phyloP scores from a whole-genome alignment of 2,329 filamentous ascomycete genomes.

The Aureobasidium musti region DNA sequence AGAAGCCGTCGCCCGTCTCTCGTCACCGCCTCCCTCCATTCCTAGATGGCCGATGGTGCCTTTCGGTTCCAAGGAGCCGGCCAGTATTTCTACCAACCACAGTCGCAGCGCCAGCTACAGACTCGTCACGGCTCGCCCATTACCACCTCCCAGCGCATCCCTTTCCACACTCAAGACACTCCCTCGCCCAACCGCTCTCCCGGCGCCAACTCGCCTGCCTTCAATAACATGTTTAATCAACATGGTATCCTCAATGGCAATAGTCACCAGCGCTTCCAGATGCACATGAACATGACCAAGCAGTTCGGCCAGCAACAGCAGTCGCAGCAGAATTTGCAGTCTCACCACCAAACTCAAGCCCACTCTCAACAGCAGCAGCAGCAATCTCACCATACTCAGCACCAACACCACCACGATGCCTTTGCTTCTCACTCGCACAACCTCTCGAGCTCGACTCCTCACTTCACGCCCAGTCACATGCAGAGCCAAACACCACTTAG shows the following conservation, averaged over 20 bases:
- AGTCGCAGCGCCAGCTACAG: conserved; percentile 50
- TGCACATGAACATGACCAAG: conserved; percentile 66
- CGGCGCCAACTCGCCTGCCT: conserved; percentile 53
- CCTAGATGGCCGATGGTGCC: conserved; percentile 69
- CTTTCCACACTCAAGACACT: conserved; percentile 53
- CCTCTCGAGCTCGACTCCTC: conserved; percentile 65
- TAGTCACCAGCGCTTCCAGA: conserved; percentile 57
- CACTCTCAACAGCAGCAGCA: conserved; percentile 56
- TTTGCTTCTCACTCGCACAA: conserved; percentile 63
- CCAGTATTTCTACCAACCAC: conserved; percentile 60
- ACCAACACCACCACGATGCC: conserved; percentile 59
- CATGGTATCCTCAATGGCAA: conserved; percentile 75
- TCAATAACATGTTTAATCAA: conserved; percentile 70
- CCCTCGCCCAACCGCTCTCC: conserved; percentile 62
- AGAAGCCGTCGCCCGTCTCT: conserved; percentile 49
- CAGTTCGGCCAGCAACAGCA: conserved; percentile 65
- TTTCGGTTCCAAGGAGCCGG: conserved; percentile 64
- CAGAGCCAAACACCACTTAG: conserved; percentile 61
- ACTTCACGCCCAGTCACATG: conserved; percentile 60
- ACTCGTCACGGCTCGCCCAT: conserved; percentile 53
- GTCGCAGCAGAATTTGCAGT: conserved; percentile 35
- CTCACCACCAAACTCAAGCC: conserved; percentile 46
- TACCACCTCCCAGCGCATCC: conserved; percentile 37
- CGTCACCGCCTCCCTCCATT: conserved; percentile 42
- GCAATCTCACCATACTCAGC: conserved; percentile 48